A percentile compares a stretch with the other conserved stretches of the same genome.
Evolutionary conservation across 2,329 filamentous ascomycete genomes (phyloP).

Genomic region (Hypoxylon sp.): DNA sequence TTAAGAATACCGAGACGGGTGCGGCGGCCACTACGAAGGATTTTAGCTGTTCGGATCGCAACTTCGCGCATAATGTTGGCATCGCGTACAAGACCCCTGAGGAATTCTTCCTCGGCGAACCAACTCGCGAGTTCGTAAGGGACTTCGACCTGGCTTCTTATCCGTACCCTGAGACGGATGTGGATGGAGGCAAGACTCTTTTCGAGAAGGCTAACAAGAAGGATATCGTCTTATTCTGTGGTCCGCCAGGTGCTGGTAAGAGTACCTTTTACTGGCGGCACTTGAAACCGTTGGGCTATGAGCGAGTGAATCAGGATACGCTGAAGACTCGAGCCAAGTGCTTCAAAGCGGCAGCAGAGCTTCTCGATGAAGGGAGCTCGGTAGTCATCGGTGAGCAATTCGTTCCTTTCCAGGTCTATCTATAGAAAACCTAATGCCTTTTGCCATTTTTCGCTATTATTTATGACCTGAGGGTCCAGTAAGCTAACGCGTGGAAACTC

Average conservation of each 20-base stretch:
- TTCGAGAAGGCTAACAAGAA: slow-evolving; percentile 74
- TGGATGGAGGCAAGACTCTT: slow-evolving; percentile 55
- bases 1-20: slow-evolving; percentile 62
- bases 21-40: slow-evolving; percentile 63
- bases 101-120: slow-evolving; percentile 85
- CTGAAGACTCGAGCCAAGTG: slow-evolving; percentile 81
- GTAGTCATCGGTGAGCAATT: slow-evolving; percentile 78
- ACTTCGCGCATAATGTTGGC: slow-evolving; percentile 88
- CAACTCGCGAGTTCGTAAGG: slow-evolving; percentile 75
- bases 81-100: slow-evolving; percentile 89
- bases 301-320: slow-evolving; percentile 90
- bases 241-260: slow-evolving; percentile 91
- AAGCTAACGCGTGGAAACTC: slow-evolving; percentile 2
- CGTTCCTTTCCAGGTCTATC: neutral
- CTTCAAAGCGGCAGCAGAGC: slow-evolving; percentile 78
- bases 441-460: slow-evolving; percentile 10
- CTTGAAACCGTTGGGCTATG: slow-evolving; percentile 83
- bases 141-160: slow-evolving; percentile 79
- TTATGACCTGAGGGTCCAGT: neutral
- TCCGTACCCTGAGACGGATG: slow-evolving; percentile 57
- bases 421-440: too few relatives aligned
- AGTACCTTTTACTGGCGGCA: slow-evolving; percentile 89
- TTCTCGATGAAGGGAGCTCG: slow-evolving; percentile 75
- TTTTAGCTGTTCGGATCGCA: slow-evolving; percentile 78
- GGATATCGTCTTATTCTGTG: slow-evolving; percentile 89